Conservation (phyloP, 2,329 filamentous ascomycete species). For the Trichoderma sp. region DNA sequence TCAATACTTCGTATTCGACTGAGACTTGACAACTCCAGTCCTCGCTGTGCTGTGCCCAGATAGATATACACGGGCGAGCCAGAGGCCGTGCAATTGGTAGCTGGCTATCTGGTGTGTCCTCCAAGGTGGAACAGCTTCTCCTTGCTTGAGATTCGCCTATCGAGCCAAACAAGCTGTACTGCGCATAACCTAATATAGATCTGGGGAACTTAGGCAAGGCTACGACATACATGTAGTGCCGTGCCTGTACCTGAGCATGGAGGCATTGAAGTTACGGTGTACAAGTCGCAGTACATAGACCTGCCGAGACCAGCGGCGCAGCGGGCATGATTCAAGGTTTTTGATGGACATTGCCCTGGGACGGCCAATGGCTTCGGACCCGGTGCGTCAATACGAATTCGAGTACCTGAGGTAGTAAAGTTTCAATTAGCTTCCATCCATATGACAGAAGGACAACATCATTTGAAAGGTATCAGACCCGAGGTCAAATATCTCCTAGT, state of each 20-base stretch:
- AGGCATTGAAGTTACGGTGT: conserved; percentile 13
- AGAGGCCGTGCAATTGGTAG: background rate
- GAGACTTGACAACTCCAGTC: background rate
- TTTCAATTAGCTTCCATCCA: background rate
- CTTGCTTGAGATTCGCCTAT: conserved; percentile 14
- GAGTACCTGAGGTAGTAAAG: background rate
- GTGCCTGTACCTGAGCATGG: background rate
- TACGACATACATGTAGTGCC: background rate
- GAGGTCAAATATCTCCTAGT: too few relatives aligned
- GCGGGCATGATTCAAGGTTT: background rate
- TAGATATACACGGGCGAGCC: background rate
- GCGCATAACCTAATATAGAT: conserved; percentile 15
- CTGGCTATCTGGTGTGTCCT: background rate
- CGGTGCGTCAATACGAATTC: background rate
- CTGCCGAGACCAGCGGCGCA: background rate
- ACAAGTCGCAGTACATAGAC: background rate
- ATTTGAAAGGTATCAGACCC: background rate
- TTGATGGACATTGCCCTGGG: background rate
- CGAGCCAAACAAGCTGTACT: background rate
- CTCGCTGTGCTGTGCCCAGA: background rate
- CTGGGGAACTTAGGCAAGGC: conserved; percentile 13
- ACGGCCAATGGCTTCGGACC: background rate
- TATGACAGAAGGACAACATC: background rate
- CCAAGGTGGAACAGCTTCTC: background rate
- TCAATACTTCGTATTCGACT: background rate